Conservation (phyloP, 2,329 filamentous ascomycete genomes). For the Tolypocladium inflatum region DNA sequence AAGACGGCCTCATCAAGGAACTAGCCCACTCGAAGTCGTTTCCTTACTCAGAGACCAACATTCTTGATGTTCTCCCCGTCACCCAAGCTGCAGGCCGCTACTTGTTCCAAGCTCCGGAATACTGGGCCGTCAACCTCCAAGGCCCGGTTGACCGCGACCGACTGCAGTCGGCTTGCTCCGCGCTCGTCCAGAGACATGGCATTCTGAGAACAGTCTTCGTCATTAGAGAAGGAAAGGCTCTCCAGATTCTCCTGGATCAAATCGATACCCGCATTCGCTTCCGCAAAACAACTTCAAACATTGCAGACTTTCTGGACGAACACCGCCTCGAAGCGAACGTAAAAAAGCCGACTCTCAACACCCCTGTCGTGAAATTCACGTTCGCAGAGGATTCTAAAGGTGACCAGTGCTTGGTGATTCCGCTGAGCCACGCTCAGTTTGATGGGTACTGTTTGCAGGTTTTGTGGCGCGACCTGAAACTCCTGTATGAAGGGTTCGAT, state of each 20-base stretch:
- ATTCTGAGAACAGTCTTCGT: conserved; percentile 56
- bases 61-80: conserved; percentile 2
- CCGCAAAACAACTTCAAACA: not conserved
- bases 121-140: conserved; percentile 3
- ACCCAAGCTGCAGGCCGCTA: conserved; percentile 4
- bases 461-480: conserved; percentile 25
- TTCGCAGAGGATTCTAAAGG: conserved; percentile 1
- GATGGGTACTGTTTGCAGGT: conserved; percentile 33
- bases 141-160: not conserved
- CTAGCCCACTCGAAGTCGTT: not conserved
- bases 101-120: conserved; percentile 4
- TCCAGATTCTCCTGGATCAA: conserved; percentile 6
- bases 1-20: not conserved
- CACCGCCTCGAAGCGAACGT: not conserved
- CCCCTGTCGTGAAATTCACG: not conserved
- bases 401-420: conserved; percentile 7
- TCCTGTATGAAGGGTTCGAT: conserved; percentile 20
- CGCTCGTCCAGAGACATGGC: conserved; percentile 35
- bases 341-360: not conserved
- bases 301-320: conserved; percentile 5
- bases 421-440: conserved; percentile 36
- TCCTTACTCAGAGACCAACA: not conserved
- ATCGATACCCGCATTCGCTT: conserved; percentile 1
- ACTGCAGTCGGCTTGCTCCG: not conserved
- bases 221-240: conserved; percentile 1